phyloP scores from a whole-genome alignment of 2,329 filamentous ascomycete species.

The Penicillium sp. region DNA sequence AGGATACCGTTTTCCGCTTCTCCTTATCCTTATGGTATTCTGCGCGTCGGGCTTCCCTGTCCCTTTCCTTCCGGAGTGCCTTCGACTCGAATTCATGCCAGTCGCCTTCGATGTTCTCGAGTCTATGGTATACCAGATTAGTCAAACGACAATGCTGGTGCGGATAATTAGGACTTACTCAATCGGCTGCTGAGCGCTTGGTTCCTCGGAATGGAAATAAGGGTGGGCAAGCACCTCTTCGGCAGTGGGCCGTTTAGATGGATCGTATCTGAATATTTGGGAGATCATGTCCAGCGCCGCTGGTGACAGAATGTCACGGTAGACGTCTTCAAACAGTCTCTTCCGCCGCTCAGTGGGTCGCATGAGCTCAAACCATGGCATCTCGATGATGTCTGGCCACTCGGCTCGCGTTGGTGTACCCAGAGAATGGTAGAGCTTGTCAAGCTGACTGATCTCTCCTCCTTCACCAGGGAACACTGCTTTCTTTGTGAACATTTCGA shows the following conservation, averaged over 20 bases:
- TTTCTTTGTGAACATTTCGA: slow-evolving; percentile 92
- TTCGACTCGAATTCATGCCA: slow-evolving; percentile 99
- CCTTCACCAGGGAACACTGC: slow-evolving; percentile 96
- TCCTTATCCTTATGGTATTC: slow-evolving; percentile 55
- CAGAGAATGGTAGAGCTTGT: slow-evolving; percentile 93
- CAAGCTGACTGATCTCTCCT: slow-evolving; percentile 92
- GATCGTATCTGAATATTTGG: slow-evolving; percentile 89
- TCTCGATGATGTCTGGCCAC: slow-evolving; percentile 89
- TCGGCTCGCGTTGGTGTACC: slow-evolving; percentile 83
- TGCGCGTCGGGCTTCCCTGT: slow-evolving; percentile 59
- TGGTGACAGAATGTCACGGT: slow-evolving; percentile 74
- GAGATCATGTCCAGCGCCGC: slow-evolving; percentile 82
- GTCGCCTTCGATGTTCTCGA: slow-evolving; percentile 83
- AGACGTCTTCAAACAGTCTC: slow-evolving; percentile 81
- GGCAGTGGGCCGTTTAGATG: slow-evolving; percentile 79
- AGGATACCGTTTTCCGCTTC: slow-evolving; percentile 51
- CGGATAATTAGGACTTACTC: slow-evolving; percentile 64
- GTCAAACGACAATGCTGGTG: slow-evolving; percentile 4
- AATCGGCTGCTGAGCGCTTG: slow-evolving; percentile 73
- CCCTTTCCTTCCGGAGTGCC: slow-evolving; percentile 85
- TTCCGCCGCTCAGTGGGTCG: slow-evolving; percentile 75
- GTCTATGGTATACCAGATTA: slow-evolving; percentile 56
- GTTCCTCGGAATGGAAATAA: slow-evolving; percentile 86
- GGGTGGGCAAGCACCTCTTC: slow-evolving; percentile 82
- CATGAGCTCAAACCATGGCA: slow-evolving; percentile 96